Conservation (phyloP, 139 green algal species). For the Coelastrella sp. region DNA sequence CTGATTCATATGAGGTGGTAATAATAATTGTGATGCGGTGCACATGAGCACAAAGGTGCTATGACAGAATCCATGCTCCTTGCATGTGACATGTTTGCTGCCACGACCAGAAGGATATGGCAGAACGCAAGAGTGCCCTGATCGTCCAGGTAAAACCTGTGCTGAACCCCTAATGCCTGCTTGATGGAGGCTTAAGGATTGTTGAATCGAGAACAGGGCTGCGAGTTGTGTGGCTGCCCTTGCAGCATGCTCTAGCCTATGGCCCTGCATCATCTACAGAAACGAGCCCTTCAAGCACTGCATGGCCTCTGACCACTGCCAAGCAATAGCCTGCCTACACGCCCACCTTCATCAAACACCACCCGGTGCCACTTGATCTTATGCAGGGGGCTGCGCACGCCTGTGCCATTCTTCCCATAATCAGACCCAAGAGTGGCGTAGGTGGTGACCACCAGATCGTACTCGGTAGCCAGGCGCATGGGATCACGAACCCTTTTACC, state of each 20-base stretch:
- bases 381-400: constrained; percentile 36
- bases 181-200: no score
- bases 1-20: neutral
- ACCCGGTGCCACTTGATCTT: constrained; percentile 54
- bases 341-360: constrained; percentile 59
- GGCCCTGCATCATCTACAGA: no score
- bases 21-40: neutral
- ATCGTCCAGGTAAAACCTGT: no score
- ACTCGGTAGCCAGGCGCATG: constrained; percentile 60
- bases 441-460: constrained; percentile 74
- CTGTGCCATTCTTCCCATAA: constrained; percentile 36
- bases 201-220: neutral
- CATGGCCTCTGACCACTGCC: neutral
- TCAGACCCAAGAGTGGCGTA: constrained; percentile 68
- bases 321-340: neutral
- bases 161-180: no score
- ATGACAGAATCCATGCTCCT: no score
- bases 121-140: no score
- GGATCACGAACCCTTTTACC: constrained; percentile 47
- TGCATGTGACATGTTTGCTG: no score
- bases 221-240: no score
- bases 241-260: no score
- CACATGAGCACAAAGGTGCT: no score
- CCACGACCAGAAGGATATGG: no score
- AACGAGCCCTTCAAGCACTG: neutral